Percentiles rank a stretch among this genome's conserved stretches.
These are phyloP conservation scores for Crinitomyces ghanaensis DNA, from an alignment of 805 yeast species.

Conservation along the genomic window DNA sequence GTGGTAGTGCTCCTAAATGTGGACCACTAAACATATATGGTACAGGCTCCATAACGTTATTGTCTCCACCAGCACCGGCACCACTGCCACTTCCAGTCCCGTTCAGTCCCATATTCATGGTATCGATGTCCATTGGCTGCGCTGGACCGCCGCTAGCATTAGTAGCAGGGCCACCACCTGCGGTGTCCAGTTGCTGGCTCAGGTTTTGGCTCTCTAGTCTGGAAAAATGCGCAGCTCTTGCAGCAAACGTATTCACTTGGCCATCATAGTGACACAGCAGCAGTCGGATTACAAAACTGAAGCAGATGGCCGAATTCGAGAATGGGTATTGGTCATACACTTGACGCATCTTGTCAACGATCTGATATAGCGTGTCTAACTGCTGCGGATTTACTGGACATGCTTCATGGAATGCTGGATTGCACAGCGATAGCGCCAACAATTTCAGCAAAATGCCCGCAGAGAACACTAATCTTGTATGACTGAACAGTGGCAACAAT, in stretches of 20 bases:
- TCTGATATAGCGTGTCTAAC: slow-evolving; percentile 14
- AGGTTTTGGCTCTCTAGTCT: background rate
- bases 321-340: slow-evolving; percentile 19
- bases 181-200: background rate
- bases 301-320: slow-evolving; percentile 20
- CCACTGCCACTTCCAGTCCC: too few species aligned
- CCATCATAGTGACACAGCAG: slow-evolving; percentile 25
- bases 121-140: too few species aligned
- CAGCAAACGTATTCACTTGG: slow-evolving; percentile 12
- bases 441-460: slow-evolving; percentile 24
- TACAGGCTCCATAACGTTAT: too few species aligned
- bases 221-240: slow-evolving; percentile 2
- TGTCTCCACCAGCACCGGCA: too few species aligned
- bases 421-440: slow-evolving; percentile 21
- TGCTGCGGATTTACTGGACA: slow-evolving; percentile 17
- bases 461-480: slow-evolving; percentile 20
- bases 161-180: too few species aligned
- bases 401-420: slow-evolving; percentile 18
- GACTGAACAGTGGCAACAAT: slow-evolving; percentile 34
- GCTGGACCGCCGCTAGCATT: too few species aligned
- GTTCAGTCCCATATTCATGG: too few species aligned
- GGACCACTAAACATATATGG: too few species aligned
- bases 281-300: slow-evolving; percentile 22
- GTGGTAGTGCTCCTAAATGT: too few species aligned
- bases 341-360: slow-evolving; percentile 14